Percentiles rank a stretch among this genome's conserved stretches.
Evolutionary conservation across 495 filamentous ascomycete species (phyloP).

Genomic region (Penicillium coffeae): DNA sequence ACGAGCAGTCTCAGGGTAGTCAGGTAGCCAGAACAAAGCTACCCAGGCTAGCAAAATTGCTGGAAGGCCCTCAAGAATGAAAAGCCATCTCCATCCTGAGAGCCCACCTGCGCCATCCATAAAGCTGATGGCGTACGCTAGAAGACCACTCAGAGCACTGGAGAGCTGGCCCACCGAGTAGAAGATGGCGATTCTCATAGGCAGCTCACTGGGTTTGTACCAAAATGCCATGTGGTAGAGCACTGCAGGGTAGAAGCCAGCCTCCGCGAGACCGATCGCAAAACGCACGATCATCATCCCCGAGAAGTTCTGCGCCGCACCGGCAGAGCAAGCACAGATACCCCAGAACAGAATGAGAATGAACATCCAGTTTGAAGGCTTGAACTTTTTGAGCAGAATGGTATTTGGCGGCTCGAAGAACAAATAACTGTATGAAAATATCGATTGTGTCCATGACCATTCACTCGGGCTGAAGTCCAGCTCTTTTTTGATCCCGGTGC

Average conservation of each 20-base stretch:
- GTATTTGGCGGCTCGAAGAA: conserved; percentile 42
- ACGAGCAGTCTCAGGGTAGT: conserved; percentile 38
- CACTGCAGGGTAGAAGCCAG: conserved; percentile 37
- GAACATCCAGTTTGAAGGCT: conserved; percentile 44
- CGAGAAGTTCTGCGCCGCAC: conserved; percentile 32
- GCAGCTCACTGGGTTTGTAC: conserved; percentile 37
- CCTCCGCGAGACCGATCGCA: conserved; percentile 38
- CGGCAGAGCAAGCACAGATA: conserved; percentile 31
- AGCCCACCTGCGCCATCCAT: conserved; percentile 33
- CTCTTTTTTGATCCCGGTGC: conserved; percentile 42
- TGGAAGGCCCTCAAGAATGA: conserved; percentile 43
- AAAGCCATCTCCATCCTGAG: conserved; percentile 44
- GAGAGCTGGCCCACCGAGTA: conserved; percentile 36
- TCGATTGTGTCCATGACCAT: conserved; percentile 42
- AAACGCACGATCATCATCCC: conserved; percentile 42
- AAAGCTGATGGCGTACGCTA: conserved; percentile 39
- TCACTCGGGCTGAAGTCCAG: conserved; percentile 31
- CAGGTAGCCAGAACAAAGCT: conserved; percentile 36
- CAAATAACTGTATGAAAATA: conserved; percentile 40
- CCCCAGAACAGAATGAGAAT: conserved; percentile 39
- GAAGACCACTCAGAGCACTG: conserved; percentile 33
- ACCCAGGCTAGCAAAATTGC: conserved; percentile 33
- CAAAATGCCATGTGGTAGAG: conserved; percentile 42
- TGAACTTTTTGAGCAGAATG: conserved; percentile 28
- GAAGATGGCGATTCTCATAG: conserved; percentile 32